Conservation (phyloP, 805 yeast species). For the Yamadazyma phyllophila region DNA sequence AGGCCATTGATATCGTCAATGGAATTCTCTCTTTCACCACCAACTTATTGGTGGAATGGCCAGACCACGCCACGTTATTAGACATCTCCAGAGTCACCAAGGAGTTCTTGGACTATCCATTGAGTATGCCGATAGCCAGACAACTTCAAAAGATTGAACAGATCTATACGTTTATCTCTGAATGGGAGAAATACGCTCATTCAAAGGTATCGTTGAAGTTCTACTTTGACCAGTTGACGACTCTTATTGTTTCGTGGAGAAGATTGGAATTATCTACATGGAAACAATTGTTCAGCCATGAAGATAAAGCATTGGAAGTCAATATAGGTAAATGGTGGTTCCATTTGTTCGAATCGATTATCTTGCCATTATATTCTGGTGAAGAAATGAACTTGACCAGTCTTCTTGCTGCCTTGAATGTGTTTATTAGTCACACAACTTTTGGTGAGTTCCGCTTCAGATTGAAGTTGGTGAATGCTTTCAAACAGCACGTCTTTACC, state of each 20-base stretch:
- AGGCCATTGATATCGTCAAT: slow-evolving; percentile 50
- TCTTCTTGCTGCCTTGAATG: slow-evolving; percentile 55
- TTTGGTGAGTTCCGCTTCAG: slow-evolving; percentile 71
- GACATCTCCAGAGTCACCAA: slow-evolving; percentile 60
- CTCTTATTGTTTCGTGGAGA: slow-evolving; percentile 86
- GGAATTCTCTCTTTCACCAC: slow-evolving; percentile 30
- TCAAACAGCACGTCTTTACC: slow-evolving; percentile 50
- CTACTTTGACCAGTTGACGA: slow-evolving; percentile 57
- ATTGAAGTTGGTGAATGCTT: slow-evolving; percentile 60
- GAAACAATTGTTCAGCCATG: slow-evolving; percentile 70
- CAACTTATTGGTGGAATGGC: slow-evolving; percentile 68
- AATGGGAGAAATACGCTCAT: slow-evolving; percentile 93
- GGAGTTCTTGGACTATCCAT: slow-evolving; percentile 64
- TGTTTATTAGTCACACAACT: slow-evolving; percentile 73
- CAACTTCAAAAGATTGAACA: slow-evolving; percentile 82
- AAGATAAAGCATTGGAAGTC: slow-evolving; percentile 48
- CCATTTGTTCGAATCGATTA: slow-evolving; percentile 78
- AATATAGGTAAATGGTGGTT: slow-evolving; percentile 86
- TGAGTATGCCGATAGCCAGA: slow-evolving; percentile 71
- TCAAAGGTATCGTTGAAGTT: slow-evolving; percentile 62
- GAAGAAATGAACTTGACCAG: slow-evolving; percentile 20
- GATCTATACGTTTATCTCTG: slow-evolving; percentile 74
- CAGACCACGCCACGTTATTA: slow-evolving; percentile 88
- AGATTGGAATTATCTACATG: slow-evolving; percentile 81
- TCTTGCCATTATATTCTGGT: slow-evolving; percentile 48